Percentiles rank a stretch among this genome's conserved stretches.
Evolutionary conservation across 352 stramenopile species (phyloP).

Genomic region (Globisporangium abappressorium): DNA sequence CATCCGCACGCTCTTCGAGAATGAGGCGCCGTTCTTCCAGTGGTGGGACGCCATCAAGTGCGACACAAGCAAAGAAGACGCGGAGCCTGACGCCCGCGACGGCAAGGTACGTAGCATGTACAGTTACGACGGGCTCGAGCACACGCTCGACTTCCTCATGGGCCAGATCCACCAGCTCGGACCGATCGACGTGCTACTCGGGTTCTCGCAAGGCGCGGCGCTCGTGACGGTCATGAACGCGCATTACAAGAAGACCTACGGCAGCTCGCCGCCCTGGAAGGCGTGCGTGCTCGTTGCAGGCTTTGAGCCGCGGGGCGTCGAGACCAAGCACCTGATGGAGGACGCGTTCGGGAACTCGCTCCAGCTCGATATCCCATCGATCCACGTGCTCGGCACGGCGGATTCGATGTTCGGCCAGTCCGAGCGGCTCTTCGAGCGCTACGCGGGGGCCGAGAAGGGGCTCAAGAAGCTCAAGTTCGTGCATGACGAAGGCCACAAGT

Average conservation of each 20-base stretch:
- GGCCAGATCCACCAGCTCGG: constrained; percentile 47
- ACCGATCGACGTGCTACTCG: constrained; percentile 60
- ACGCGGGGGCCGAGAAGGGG: constrained; percentile 25
- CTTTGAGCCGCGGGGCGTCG: constrained; percentile 44
- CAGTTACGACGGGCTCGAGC: constrained; percentile 60
- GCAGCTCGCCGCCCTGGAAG: constrained; percentile 54
- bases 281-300: constrained; percentile 61
- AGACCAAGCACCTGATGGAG: constrained; percentile 56
- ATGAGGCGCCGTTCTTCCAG: constrained; percentile 62
- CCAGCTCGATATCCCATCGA: constrained; percentile 52
- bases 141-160: constrained; percentile 55
- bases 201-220: constrained; percentile 72
- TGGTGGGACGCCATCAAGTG: constrained; percentile 72
- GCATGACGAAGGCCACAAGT: constrained; percentile 82
- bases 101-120: constrained; percentile 26
- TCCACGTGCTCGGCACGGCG: constrained; percentile 58
- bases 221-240: constrained; percentile 61
- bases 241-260: constrained; percentile 45
- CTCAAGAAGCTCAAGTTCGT: constrained; percentile 41
- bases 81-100: not conserved
- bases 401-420: constrained; percentile 45
- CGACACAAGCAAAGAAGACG: constrained; percentile 15
- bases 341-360: constrained; percentile 27
- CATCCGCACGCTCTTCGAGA: constrained; percentile 56
- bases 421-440: constrained; percentile 50